These are phyloP conservation scores for Conticribra weissflogii DNA, from an alignment of 108 stramenopile genomes.

Conservation along the genomic window DNA sequence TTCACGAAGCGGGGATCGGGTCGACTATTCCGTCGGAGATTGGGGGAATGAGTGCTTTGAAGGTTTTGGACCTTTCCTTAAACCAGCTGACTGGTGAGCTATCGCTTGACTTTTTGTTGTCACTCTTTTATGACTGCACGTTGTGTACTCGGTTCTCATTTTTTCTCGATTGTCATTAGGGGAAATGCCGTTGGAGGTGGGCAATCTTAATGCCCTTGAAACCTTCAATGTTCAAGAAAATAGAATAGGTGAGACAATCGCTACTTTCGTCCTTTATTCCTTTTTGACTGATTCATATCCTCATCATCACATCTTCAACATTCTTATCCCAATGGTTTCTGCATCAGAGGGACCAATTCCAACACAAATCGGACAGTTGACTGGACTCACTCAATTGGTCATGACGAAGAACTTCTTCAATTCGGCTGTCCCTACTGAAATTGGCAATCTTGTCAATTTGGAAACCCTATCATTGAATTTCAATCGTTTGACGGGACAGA, in stretches of 20 bases:
- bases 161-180: constrained; percentile 2
- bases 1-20: constrained; percentile 43
- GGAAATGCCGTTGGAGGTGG: constrained; percentile 21
- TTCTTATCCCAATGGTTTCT: neutral
- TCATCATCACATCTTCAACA: neutral
- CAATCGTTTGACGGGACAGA: constrained; percentile 18
- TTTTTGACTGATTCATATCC: neutral
- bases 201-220: neutral
- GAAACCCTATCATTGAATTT: neutral
- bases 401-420: constrained; percentile 24
- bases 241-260: constrained; percentile 9
- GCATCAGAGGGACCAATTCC: constrained; percentile 19
- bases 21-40: constrained; percentile 60
- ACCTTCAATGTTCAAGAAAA: constrained; percentile 10
- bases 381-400: constrained; percentile 12
- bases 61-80: constrained; percentile 39
- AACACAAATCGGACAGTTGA: constrained; percentile 20
- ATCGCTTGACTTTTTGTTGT: constrained; percentile 41
- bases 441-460: constrained; percentile 1
- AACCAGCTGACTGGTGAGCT: constrained; percentile 38
- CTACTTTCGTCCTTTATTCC: neutral
- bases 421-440: neutral
- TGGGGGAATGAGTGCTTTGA: constrained; percentile 28
- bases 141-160: too few relatives aligned
- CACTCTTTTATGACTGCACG: too few relatives aligned